phyloP scores from a whole-genome alignment of 2,329 filamentous ascomycete species.

The Calonectria fujianensis region DNA sequence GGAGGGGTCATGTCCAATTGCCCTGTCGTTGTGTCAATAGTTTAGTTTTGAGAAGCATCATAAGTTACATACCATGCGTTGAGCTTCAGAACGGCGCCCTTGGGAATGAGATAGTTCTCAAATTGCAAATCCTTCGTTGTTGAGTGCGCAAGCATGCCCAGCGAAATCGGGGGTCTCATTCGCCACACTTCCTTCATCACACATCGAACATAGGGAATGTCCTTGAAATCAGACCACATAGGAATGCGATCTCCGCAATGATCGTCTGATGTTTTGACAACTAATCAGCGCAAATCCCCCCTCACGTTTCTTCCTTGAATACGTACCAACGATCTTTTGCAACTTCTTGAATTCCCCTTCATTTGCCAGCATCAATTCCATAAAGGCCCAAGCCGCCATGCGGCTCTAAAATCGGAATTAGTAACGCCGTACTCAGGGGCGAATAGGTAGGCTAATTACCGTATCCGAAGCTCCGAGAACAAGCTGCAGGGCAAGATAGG shows the following conservation, averaged over 20 bases:
- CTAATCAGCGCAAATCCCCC: not conserved
- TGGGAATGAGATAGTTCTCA: conserved; percentile 8
- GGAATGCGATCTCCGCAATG: not conserved
- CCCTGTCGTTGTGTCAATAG: not conserved
- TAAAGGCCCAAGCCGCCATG: not conserved
- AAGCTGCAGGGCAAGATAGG: not conserved
- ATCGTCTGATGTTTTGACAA: not conserved
- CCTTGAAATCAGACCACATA: not conserved
- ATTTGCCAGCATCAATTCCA: not conserved
- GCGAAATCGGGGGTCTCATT: conserved; percentile 12
- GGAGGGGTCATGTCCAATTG: not conserved
- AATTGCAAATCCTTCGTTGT: conserved; percentile 3
- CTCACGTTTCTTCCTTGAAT: rapidly evolving
- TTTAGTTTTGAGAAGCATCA: not conserved
- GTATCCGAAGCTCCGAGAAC: not conserved
- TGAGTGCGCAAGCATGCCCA: conserved; percentile 1
- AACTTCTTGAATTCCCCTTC: conserved; percentile 2
- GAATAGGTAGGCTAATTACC: not conserved
- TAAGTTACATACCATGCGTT: not conserved
- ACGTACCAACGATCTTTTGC: not conserved
- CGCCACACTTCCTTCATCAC: conserved; percentile 16
- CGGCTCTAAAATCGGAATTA: not conserved
- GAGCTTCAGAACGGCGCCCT: not conserved
- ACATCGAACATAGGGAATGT: conserved; percentile 9
- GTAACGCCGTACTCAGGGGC: rapidly evolving